These are phyloP conservation scores for Borovskyia barvae DNA, from an alignment of 208 protist species.

Conservation along the genomic window DNA sequence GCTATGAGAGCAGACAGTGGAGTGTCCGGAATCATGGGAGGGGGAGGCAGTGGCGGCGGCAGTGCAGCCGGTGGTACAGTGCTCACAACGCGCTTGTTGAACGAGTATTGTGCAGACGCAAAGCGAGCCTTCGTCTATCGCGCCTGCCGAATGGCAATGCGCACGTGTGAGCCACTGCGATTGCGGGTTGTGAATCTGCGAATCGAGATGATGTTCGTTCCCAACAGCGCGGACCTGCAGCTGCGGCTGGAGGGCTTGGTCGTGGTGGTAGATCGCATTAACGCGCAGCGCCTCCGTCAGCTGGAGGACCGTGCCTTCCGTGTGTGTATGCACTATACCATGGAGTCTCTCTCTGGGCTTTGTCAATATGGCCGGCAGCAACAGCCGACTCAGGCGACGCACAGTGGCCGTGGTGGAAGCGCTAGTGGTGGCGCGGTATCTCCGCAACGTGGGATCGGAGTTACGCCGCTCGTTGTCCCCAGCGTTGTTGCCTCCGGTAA, in stretches of 20 bases:
- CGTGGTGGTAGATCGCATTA: slow-evolving; percentile 44
- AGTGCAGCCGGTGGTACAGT: slow-evolving; percentile 21
- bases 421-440: slow-evolving; percentile 4
- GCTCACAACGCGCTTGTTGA: slow-evolving; percentile 53
- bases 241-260: slow-evolving; percentile 78
- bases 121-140: slow-evolving; percentile 73
- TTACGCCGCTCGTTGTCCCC: slow-evolving; percentile 8
- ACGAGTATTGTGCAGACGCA: slow-evolving; percentile 79
- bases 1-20: too few species aligned
- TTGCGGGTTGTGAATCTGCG: slow-evolving; percentile 65
- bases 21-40: too few species aligned
- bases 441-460: too few species aligned
- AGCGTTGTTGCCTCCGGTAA: slow-evolving; percentile 6
- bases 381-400: slow-evolving; percentile 9
- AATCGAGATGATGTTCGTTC: slow-evolving; percentile 70
- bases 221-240: slow-evolving; percentile 73
- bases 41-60: not conserved
- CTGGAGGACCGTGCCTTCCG: slow-evolving; percentile 68
- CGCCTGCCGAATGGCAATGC: slow-evolving; percentile 66
- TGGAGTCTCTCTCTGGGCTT: slow-evolving; percentile 22
- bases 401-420: slow-evolving; percentile 11
- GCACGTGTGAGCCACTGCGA: slow-evolving; percentile 27
- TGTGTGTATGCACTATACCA: slow-evolving; percentile 56
- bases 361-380: slow-evolving; percentile 22
- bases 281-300: slow-evolving; percentile 26